Conservation (phyloP, 176 grass and related monocot genomes). For the Oryza glumipatula region DNA sequence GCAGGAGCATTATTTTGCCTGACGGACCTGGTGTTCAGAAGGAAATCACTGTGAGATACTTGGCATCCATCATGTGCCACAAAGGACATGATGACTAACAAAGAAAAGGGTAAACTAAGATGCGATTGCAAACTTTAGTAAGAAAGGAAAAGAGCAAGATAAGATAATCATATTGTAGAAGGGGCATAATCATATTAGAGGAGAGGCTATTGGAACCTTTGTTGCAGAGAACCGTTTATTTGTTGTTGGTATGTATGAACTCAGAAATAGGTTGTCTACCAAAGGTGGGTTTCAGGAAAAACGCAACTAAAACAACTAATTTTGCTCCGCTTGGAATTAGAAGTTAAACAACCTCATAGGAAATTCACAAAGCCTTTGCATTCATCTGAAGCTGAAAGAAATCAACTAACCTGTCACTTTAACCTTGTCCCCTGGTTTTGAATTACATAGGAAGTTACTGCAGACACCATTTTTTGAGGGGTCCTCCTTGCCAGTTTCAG, state of each 20-base stretch:
- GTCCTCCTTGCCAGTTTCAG: constrained; percentile 89
- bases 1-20: constrained; percentile 97
- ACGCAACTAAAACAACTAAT: not conserved
- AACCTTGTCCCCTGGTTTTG: constrained; percentile 95
- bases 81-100: not conserved
- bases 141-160: not conserved
- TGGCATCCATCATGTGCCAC: constrained; percentile 9
- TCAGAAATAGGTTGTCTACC: constrained; percentile 24
- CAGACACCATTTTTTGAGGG: constrained; percentile 83
- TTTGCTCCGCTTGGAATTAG: not conserved
- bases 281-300: not conserved
- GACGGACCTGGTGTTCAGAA: constrained; percentile 69
- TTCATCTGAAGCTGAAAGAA: constrained; percentile 15
- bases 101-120: constrained; percentile 20
- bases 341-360: not conserved
- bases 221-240: not conserved
- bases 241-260: not conserved
- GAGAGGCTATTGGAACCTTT: not conserved
- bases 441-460: constrained; percentile 97
- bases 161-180: not conserved
- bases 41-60: constrained; percentile 14
- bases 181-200: constrained; percentile 13
- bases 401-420: constrained; percentile 64
- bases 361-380: constrained; percentile 1
- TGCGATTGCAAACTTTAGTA: not conserved